phyloP scores from a whole-genome alignment of 345 rosid species.

The Eucalyptus pauciflora region DNA sequence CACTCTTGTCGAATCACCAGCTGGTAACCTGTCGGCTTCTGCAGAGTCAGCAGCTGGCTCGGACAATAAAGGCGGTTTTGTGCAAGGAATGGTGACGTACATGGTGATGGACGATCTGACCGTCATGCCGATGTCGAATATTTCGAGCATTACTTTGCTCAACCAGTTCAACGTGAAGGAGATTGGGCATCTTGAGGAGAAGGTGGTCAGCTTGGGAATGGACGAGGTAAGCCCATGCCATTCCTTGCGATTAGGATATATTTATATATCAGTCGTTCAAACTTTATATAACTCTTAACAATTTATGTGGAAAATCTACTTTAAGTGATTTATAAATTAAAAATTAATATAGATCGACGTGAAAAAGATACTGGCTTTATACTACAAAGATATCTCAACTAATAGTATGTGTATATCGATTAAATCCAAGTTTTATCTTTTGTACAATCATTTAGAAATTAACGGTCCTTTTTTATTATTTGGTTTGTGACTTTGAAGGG shows the following conservation, averaged over 20 bases:
- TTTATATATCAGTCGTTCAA: background rate
- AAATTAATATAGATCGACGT: background rate
- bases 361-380: no score
- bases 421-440: background rate
- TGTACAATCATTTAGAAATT: background rate
- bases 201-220: background rate
- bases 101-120: slow-evolving; percentile 22
- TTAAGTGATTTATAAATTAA: background rate
- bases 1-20: background rate
- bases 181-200: background rate
- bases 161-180: slow-evolving; percentile 5
- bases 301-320: background rate
- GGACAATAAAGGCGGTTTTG: background rate
- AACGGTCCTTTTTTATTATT: background rate
- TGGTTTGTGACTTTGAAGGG: background rate
- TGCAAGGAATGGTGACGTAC: slow-evolving; percentile 9
- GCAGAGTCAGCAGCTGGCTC: background rate
- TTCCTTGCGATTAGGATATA: background rate
- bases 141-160: slow-evolving; percentile 1
- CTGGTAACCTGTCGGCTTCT: background rate
- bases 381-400: no score
- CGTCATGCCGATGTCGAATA: slow-evolving; percentile 15
- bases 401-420: background rate
- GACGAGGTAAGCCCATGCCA: slow-evolving; percentile 1
- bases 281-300: background rate